These are phyloP conservation scores for Plantago rigida DNA, from an alignment of 305 asterid genomes.

Conservation along the genomic window DNA sequence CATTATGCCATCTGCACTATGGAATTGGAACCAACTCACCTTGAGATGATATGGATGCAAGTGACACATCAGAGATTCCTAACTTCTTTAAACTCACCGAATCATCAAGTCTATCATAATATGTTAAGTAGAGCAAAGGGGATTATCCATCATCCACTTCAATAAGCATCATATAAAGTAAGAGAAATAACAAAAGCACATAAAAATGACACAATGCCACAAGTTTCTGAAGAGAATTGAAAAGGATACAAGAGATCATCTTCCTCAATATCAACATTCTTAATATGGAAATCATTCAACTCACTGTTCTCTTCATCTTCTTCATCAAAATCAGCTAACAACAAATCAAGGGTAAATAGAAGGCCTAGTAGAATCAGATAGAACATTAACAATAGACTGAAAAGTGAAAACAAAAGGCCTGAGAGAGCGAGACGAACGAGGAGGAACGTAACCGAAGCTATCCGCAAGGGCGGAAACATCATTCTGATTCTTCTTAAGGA, in stretches of 20 bases:
- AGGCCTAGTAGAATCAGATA: constrained; percentile 6
- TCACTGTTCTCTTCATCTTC: constrained; percentile 32
- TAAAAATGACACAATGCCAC: neutral
- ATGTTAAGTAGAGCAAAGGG: constrained; percentile 38
- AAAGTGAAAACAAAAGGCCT: neutral
- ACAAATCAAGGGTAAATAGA: too few relatives aligned
- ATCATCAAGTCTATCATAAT: constrained; percentile 53
- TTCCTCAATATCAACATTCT: constrained; percentile 28
- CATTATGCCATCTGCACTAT: neutral
- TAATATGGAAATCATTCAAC: constrained; percentile 26
- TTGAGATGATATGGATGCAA: constrained; percentile 78
- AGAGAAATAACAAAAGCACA: neutral
- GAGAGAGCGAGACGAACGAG: constrained; percentile 30
- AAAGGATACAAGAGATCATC: constrained; percentile 71
- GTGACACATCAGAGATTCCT: constrained; percentile 78
- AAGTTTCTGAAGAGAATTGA: constrained; percentile 10
- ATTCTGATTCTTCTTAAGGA: constrained; percentile 55
- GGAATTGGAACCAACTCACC: constrained; percentile 35
- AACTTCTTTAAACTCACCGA: constrained; percentile 61
- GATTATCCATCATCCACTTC: neutral
- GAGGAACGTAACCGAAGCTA: constrained; percentile 42
- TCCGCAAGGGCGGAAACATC: constrained; percentile 51
- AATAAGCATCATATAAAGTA: neutral
- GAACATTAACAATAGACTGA: neutral
- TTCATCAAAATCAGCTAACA: constrained; percentile 46